Evolutionary conservation across 495 filamentous ascomycete genomes (phyloP), one percentile per base, ranked within the genome.

Genomic region (Penicillium taxi): DNA sequence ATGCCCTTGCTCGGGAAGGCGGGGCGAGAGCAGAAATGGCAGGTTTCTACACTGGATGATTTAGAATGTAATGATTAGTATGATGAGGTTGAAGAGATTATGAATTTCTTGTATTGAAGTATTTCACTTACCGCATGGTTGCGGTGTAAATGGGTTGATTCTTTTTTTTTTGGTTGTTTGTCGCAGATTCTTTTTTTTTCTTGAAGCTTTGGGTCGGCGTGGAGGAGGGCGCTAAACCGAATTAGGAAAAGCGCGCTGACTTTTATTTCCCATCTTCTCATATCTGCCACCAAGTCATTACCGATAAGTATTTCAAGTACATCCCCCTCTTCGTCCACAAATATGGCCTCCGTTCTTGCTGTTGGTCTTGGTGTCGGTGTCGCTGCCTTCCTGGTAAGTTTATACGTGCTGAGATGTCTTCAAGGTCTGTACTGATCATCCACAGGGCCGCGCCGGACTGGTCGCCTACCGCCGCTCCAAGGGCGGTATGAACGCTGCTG

Each of bases 1-100:
- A 96, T 96, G 45, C 90, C 84, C 59, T 91, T 90, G 55, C 76
- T 75, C 25, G 89, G 88, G 66, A 91, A 94, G 61, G 78, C 74
- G 21, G 88, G 88, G 53, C 58, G 54, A 69, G 81, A 86, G 68
- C 89, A 96, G 68, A 94, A 93, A 56, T 86, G 86, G 59, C 88
- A 95, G 35, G 82, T 86, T 63, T 94, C 87, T 59, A 95, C 76
- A 61, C 79, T 81, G 32, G 23, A 41, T n/a, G n/a, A n/a, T n/a
- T n/a, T n/a, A n/a, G n/a, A n/a, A n/a, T n/a, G n/a, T n/a, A n/a
- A n/a, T n/a, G n/a, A n/a, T n/a, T n/a, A n/a, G n/a, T n/a, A n/a
- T n/a, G 37, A 40, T 3, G 1, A 22, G 20, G 23, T 37, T 14
- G n/a, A 18, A 28, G 13, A 18, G 32, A 35, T 21, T 27, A 24